Conservation (phyloP, 768 basidiomycete species). For the Rhodotorula diobovata region DNA sequence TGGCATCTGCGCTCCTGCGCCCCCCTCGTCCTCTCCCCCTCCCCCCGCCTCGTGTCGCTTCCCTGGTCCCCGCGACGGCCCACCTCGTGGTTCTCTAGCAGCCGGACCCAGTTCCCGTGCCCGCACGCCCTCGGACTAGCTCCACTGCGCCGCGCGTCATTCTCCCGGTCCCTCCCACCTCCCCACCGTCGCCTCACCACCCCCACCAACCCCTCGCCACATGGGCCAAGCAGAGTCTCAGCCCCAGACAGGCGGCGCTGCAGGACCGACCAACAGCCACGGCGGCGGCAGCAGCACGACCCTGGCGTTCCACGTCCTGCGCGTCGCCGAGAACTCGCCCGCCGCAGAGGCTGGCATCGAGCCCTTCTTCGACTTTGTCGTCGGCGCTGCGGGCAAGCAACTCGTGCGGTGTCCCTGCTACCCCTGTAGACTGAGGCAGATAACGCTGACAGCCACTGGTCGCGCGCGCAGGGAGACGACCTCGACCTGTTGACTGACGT, state of each 20-base stretch:
- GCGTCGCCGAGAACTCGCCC: conserved; percentile 56
- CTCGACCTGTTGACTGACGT: conserved; percentile 33
- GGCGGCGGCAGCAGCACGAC: background rate
- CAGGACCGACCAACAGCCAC: background rate
- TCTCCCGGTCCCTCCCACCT: no score
- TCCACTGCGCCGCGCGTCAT: no score
- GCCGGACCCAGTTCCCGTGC: no score
- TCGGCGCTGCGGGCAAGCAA: conserved; percentile 75
- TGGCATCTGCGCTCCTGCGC: no score
- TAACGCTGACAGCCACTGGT: conserved; percentile 4
- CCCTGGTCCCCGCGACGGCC: no score
- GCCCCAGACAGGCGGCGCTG: background rate
- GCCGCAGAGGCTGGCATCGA: conserved; percentile 78
- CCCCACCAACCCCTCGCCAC: background rate
- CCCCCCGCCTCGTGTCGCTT: no score
- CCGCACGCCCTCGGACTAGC: no score
- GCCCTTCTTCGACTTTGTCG: conserved; percentile 94
- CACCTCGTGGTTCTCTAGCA: no score
- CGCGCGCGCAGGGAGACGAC: conserved; percentile 32
- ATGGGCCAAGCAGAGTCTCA: conserved; percentile 32
- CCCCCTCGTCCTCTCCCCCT: no score
- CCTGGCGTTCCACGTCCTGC: conserved; percentile 30
- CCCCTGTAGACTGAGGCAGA: background rate
- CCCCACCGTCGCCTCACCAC: background rate
- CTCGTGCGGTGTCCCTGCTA: conserved; percentile 25